Evolutionary conservation across 495 filamentous ascomycete genomes (phyloP).

Genomic region (Penicillium verhagenii): DNA sequence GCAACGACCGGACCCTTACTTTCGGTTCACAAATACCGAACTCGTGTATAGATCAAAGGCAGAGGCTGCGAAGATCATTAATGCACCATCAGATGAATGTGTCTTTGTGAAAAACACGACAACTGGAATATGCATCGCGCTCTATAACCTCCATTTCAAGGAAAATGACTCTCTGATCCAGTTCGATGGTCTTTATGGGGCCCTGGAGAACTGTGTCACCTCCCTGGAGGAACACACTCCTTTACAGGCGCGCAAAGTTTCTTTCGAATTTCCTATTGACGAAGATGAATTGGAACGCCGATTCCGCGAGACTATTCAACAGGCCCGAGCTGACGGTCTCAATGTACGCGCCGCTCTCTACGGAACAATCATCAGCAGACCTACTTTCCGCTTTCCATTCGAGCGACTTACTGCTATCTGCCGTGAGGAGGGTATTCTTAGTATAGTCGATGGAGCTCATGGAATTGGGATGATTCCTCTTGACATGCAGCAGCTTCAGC

Average conservation of each 20-base stretch:
- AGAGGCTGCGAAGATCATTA: constrained; percentile 61
- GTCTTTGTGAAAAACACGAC: constrained; percentile 85
- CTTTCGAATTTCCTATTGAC: constrained; percentile 55
- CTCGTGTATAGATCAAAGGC: constrained; percentile 62
- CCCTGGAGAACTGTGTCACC: constrained; percentile 65
- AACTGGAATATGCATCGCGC: constrained; percentile 73
- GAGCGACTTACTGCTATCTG: constrained; percentile 63
- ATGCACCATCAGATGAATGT: constrained; percentile 58
- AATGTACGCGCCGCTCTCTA: constrained; percentile 65
- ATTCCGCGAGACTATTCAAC: constrained; percentile 49
- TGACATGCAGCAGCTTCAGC: constrained; percentile 58
- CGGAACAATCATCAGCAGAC: constrained; percentile 72
- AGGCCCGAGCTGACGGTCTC: constrained; percentile 41
- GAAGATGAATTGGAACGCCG: constrained; percentile 55
- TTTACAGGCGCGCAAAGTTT: constrained; percentile 38
- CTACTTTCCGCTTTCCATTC: constrained; percentile 77
- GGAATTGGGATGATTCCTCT: constrained; percentile 75
- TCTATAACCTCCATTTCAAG: constrained; percentile 65
- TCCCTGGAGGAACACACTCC: constrained; percentile 63
- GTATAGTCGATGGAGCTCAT: constrained; percentile 78
- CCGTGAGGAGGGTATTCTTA: constrained; percentile 57
- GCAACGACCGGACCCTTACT: constrained; percentile 66
- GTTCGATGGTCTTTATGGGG: constrained; percentile 76
- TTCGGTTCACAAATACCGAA: constrained; percentile 58
- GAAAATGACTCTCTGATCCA: constrained; percentile 61